Conservation (phyloP, 2,329 filamentous ascomycete genomes). For the Alternaria triticimaculans region DNA sequence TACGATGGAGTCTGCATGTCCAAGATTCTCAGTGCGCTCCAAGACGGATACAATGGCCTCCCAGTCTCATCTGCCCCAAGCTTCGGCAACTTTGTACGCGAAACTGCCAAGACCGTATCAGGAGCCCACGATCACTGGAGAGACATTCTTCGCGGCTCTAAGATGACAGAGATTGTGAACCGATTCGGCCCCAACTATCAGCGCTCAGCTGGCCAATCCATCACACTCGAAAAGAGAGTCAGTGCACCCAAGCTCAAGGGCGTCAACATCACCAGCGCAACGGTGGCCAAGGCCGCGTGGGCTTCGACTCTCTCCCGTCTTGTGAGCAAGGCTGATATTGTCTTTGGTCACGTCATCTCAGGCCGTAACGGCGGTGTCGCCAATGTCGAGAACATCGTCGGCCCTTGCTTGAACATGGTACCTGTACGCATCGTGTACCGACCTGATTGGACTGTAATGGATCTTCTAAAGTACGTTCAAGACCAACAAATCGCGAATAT, state of each 20-base stretch:
- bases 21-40: constrained; percentile 37
- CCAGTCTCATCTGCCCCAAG: constrained; percentile 40
- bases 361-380: constrained; percentile 49
- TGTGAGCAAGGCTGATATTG: constrained; percentile 48
- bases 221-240: constrained; percentile 36
- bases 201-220: constrained; percentile 36
- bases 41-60: constrained; percentile 42
- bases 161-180: constrained; percentile 45
- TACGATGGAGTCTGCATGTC: constrained; percentile 45
- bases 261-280: constrained; percentile 50
- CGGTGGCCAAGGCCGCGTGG: constrained; percentile 57
- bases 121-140: constrained; percentile 43
- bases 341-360: constrained; percentile 53
- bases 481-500: constrained; percentile 53
- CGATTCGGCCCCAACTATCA: constrained; percentile 43
- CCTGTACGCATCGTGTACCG: constrained; percentile 50
- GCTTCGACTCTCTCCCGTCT: constrained; percentile 49
- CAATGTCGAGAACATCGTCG: constrained; percentile 49
- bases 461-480: constrained; percentile 52
- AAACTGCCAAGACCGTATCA: constrained; percentile 34
- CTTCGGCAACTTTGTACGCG: constrained; percentile 41
- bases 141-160: constrained; percentile 39
- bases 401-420: constrained; percentile 53
- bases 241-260: constrained; percentile 28
- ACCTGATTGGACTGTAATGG: constrained; percentile 42